A percentile compares a stretch with the other conserved stretches of the same genome.
These are phyloP conservation scores for Thelephora ganbajun DNA, from an alignment of 768 basidiomycete species.

Conservation along the genomic window DNA sequence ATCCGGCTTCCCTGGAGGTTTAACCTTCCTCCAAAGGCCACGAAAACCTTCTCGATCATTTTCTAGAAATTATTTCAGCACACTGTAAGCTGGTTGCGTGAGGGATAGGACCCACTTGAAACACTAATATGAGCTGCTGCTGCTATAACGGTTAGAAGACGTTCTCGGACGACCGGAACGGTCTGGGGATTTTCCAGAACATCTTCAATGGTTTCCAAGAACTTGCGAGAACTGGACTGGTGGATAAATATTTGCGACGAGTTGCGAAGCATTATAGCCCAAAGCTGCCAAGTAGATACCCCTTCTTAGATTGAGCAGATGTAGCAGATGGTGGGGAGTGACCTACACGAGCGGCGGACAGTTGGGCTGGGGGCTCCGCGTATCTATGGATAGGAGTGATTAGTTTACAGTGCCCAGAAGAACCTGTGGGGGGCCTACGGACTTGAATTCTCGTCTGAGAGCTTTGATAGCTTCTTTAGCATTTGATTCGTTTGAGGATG, in stretches of 20 bases:
- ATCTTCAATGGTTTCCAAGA: constrained; percentile 68
- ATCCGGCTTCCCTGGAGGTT: constrained; percentile 69
- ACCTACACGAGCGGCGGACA: constrained; percentile 63
- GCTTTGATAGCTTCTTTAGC: constrained; percentile 81
- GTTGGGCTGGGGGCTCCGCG: constrained; percentile 60
- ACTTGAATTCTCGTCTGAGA: constrained; percentile 79
- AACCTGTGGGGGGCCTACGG: constrained; percentile 7
- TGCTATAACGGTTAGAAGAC: constrained; percentile 68
- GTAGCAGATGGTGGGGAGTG: background rate
- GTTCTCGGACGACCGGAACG: constrained; percentile 68
- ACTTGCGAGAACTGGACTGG: constrained; percentile 62
- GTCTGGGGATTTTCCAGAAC: constrained; percentile 48
- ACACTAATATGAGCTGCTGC: constrained; percentile 66
- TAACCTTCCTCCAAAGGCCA: constrained; percentile 68
- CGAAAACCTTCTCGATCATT: constrained; percentile 35
- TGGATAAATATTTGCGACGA: constrained; percentile 57
- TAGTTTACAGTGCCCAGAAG: constrained; percentile 9
- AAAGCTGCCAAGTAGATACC: constrained; percentile 34
- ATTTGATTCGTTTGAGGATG: constrained; percentile 52
- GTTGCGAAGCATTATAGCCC: constrained; percentile 86
- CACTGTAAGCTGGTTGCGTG: background rate
- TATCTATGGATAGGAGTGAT: constrained; percentile 28
- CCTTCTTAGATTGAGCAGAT: background rate
- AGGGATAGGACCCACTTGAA: constrained; percentile 19
- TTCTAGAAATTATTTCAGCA: background rate